Percentiles rank a stretch among this genome's conserved stretches.
Evolutionary conservation across 257 asterid genomes (phyloP).

Genomic region (Solanum bulbocastanum): DNA sequence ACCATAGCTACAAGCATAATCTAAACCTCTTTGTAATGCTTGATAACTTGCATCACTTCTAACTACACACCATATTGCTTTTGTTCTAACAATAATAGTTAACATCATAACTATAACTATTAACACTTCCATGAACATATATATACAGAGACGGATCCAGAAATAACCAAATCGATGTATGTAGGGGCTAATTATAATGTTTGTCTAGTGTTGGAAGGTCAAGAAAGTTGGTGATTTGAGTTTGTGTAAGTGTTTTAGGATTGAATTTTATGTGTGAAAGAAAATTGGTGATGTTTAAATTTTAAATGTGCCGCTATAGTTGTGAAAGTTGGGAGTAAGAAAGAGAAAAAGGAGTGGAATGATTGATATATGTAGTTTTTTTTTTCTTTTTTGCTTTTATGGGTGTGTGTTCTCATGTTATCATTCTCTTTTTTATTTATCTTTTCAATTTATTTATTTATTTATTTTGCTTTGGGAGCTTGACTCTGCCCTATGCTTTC

Average conservation of each 20-base stretch:
- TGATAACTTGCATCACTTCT: constrained; percentile 62
- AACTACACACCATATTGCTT: constrained; percentile 68
- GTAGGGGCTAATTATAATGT: background rate
- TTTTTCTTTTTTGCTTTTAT: background rate
- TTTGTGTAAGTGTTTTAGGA: background rate
- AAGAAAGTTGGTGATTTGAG: background rate
- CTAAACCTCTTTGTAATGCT: constrained; percentile 50
- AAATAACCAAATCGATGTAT: background rate
- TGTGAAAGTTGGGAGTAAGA: background rate
- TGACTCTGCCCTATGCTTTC: background rate
- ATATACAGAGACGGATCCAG: background rate
- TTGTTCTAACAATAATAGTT: background rate
- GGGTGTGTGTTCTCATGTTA: background rate
- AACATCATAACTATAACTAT: background rate
- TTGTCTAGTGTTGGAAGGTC: background rate
- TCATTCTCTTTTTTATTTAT: background rate
- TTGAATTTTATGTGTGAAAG: background rate
- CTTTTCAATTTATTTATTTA: background rate
- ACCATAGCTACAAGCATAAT: constrained; percentile 72
- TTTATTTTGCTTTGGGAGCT: background rate
- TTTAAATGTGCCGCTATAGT: background rate
- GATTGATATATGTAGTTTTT: background rate
- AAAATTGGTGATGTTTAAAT: background rate
- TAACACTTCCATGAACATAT: constrained; percentile 8
- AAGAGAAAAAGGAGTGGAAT: background rate